Conservation (phyloP, 2,329 filamentous ascomycete genomes). For the Aspergillus ruber region DNA sequence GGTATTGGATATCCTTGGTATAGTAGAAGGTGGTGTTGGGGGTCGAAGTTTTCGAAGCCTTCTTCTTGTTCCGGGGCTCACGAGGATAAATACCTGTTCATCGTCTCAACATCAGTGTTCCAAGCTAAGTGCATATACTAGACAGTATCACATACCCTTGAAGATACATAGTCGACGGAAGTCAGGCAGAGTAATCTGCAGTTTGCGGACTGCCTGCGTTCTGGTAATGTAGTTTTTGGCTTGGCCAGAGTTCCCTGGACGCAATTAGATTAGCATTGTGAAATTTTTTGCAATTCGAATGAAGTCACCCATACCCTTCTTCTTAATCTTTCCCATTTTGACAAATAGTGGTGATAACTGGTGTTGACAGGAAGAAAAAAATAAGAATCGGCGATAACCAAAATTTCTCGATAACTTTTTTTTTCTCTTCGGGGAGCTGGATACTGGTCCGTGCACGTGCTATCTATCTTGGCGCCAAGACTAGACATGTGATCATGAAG, state of each 20-base stretch:
- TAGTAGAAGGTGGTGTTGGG: conserved; percentile 87
- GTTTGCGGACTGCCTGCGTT: conserved; percentile 93
- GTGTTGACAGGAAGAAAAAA: conserved; percentile 12
- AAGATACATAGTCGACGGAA: conserved; percentile 98
- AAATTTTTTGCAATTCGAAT: background rate
- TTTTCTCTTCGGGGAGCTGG: conserved; percentile 16
- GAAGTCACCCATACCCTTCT: conserved; percentile 60
- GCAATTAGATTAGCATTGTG: background rate
- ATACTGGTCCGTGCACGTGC: conserved; percentile 1
- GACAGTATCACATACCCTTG: conserved; percentile 56
- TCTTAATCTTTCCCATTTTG: conserved; percentile 74
- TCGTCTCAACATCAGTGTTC: background rate
- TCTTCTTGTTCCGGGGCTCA: conserved; percentile 94
- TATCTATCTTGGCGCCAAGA: background rate
- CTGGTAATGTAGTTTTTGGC: conserved; percentile 98
- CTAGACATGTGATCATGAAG: background rate
- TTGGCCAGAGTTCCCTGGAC: conserved; percentile 69
- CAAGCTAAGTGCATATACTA: background rate
- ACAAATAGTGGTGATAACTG: conserved; percentile 8
- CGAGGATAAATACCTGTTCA: conserved; percentile 78
- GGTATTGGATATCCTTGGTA: conserved; percentile 95
- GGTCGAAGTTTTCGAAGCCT: conserved; percentile 85
- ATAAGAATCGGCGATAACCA: conserved; percentile 26
- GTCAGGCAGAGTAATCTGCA: conserved; percentile 93
- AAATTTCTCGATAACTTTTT: conserved; percentile 34